These are phyloP conservation scores for Pinus albicaulis DNA, from an alignment of 75 land plant species.

Conservation along the genomic window DNA sequence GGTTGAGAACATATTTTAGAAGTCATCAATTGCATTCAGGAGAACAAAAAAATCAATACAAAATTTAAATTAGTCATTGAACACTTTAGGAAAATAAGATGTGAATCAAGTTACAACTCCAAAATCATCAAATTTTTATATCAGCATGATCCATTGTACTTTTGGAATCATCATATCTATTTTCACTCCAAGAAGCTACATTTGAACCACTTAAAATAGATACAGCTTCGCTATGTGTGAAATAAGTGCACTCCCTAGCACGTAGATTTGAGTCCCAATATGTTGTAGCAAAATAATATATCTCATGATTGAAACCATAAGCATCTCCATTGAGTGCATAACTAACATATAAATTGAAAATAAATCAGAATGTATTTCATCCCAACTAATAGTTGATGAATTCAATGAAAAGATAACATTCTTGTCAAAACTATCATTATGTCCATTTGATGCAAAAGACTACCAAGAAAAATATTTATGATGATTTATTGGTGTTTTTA, in stretches of 20 bases:
- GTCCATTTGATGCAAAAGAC: not conserved
- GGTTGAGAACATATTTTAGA: not conserved
- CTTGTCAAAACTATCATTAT: not conserved
- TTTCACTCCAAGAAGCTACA: conserved; percentile 58
- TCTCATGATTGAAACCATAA: conserved; percentile 8
- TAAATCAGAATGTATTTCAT: conserved; percentile 3
- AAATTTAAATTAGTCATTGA: not conserved
- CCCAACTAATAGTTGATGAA: not conserved
- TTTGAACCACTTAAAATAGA: conserved; percentile 64
- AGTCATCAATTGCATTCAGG: not conserved
- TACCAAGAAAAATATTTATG: not conserved
- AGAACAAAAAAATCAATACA: not conserved
- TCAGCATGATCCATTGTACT: conserved; percentile 38
- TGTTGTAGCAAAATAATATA: not conserved
- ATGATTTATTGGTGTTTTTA: not conserved
- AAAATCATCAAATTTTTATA: not conserved
- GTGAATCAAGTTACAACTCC: not conserved
- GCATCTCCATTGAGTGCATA: not conserved
- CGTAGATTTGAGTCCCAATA: conserved; percentile 2
- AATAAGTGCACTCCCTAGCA: conserved; percentile 32
- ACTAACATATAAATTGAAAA: not conserved
- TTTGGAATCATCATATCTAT: conserved; percentile 51
- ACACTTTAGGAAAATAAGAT: not conserved
- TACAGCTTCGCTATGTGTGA: conserved; percentile 42
- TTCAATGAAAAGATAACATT: not conserved